Percentiles rank a stretch among this genome's conserved stretches.
Conservation (phyloP, 2,329 filamentous ascomycete genomes). For the Drechslera avenae region DNA sequence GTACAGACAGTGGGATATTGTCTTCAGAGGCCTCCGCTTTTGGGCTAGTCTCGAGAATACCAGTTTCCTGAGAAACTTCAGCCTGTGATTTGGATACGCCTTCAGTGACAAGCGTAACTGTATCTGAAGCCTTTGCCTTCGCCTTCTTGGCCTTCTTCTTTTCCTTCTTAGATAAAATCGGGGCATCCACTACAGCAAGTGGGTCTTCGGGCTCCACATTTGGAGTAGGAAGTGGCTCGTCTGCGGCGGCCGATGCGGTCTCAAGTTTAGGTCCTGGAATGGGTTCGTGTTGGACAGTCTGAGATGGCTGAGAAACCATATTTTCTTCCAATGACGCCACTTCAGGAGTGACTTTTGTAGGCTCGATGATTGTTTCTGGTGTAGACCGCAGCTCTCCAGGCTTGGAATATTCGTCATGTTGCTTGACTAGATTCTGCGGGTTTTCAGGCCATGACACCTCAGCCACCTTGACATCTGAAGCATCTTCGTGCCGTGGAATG, state of each 20-base stretch:
- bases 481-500: not conserved
- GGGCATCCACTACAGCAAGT: slow-evolving; percentile 4
- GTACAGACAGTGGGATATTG: not conserved
- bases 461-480: not conserved
- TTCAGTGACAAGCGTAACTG: slow-evolving; percentile 18
- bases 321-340: slow-evolving; percentile 2
- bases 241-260: not conserved
- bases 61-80: slow-evolving; percentile 2
- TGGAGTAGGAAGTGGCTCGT: slow-evolving; percentile 1
- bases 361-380: not conserved
- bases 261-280: slow-evolving; percentile 1
- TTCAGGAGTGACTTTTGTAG: slow-evolving; percentile 15
- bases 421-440: not conserved
- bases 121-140: slow-evolving; percentile 26
- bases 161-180: slow-evolving; percentile 29
- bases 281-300: not conserved
- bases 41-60: not conserved
- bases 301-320: not conserved
- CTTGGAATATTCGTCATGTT: not conserved
- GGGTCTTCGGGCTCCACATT: not conserved
- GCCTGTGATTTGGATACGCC: not conserved
- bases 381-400: not conserved
- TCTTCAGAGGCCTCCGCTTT: not conserved
- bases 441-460: not conserved
- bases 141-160: slow-evolving; percentile 41